Conservation (phyloP, 768 basidiomycete genomes). For the Trametes villosa region DNA sequence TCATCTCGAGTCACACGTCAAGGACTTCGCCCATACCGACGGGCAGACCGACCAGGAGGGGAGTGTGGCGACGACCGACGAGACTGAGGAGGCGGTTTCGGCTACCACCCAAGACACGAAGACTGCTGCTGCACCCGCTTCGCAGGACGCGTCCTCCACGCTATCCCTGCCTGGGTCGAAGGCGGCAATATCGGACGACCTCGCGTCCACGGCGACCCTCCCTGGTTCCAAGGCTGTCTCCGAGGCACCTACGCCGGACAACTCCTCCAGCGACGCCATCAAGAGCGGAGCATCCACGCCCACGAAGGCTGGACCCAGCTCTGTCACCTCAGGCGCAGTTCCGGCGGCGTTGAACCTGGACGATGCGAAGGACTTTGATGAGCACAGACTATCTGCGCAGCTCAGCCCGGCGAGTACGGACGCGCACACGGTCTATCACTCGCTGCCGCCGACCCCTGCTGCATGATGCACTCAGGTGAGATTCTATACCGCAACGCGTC, state of each 20-base stretch:
- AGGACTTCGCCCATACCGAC: conserved; percentile 17
- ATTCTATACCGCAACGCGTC: too few species aligned
- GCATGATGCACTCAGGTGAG: neutral
- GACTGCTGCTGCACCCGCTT: conserved; percentile 8
- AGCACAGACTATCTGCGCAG: conserved; percentile 2
- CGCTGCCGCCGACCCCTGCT: conserved; percentile 16
- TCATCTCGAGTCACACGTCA: conserved; percentile 7
- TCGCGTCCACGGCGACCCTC: conserved; percentile 10
- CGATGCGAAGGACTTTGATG: neutral
- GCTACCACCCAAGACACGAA: conserved; percentile 7
- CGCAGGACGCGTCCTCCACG: neutral
- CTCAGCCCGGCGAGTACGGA: conserved; percentile 18
- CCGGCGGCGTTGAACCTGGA: neutral
- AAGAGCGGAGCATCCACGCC: conserved; percentile 15
- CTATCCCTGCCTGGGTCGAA: conserved; percentile 10
- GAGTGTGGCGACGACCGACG: neutral
- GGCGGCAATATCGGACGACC: neutral
- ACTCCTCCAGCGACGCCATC: neutral
- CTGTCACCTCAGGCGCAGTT: neutral
- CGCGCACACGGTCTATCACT: conserved; percentile 10
- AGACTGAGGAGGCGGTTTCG: too few species aligned
- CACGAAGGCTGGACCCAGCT: neutral
- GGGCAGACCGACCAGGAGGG: neutral
- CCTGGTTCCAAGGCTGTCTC: conserved; percentile 14
- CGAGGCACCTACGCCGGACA: conserved; percentile 8